These are phyloP conservation scores for Cytospora schulzeri DNA, from an alignment of 2,329 filamentous ascomycete species.

Conservation along the genomic window DNA sequence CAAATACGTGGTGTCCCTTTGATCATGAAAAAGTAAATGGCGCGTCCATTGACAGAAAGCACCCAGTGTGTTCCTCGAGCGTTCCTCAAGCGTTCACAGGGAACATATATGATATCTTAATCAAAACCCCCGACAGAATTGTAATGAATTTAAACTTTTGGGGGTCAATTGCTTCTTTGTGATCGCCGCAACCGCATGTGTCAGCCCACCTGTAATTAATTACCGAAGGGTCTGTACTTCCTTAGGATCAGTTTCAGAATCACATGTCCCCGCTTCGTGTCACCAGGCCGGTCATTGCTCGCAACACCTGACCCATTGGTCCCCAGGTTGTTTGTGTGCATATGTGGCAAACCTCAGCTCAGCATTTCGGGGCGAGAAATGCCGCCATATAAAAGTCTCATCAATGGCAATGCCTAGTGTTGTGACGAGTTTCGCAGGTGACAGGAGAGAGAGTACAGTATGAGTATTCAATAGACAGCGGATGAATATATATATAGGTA, in stretches of 20 bases:
- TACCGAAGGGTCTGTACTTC: neutral
- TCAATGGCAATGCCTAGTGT: neutral
- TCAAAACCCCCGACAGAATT: neutral
- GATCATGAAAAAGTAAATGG: neutral
- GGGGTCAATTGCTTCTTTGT: neutral
- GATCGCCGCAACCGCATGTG: neutral
- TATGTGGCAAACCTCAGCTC: neutral
- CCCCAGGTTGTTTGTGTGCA: neutral
- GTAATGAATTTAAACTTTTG: neutral
- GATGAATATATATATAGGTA: no score
- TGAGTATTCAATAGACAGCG: no score
- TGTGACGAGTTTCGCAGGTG: neutral
- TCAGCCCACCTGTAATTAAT: neutral
- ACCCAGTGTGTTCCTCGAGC: neutral
- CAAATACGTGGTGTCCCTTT: neutral
- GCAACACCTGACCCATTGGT: neutral
- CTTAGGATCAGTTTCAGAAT: neutral
- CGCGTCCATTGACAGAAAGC: neutral
- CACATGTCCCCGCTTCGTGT: neutral
- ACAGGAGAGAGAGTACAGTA: neutral
- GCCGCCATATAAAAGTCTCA: neutral
- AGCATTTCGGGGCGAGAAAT: neutral
- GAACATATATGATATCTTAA: neutral
- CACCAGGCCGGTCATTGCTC: neutral
- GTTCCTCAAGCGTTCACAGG: neutral